phyloP scores from a whole-genome alignment of 2,329 filamentous ascomycete genomes.

The Colletotrichum sp. region DNA sequence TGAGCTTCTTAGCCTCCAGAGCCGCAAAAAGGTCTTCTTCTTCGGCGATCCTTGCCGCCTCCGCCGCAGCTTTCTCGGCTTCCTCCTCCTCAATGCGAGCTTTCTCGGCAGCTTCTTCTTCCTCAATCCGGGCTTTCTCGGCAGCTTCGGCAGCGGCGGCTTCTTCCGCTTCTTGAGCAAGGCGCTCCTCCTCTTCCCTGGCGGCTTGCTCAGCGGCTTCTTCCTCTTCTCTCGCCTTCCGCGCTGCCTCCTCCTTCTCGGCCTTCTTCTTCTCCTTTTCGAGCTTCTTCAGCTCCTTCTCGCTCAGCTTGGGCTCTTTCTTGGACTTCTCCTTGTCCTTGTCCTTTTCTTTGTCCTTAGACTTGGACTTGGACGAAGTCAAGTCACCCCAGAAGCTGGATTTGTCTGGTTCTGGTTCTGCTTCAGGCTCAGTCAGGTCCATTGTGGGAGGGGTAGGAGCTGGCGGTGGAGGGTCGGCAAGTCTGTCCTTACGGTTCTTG shows the following conservation, averaged over 20 bases:
- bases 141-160: slow-evolving; percentile 32
- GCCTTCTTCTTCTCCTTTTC: slow-evolving; percentile 53
- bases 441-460: slow-evolving; percentile 53
- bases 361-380: slow-evolving; percentile 41
- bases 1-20: slow-evolving; percentile 53
- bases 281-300: slow-evolving; percentile 57
- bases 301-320: slow-evolving; percentile 50
- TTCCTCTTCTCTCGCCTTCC: slow-evolving; percentile 44
- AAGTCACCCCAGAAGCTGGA: slow-evolving; percentile 38
- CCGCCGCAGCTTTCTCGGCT: slow-evolving; percentile 33
- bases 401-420: slow-evolving; percentile 34
- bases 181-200: slow-evolving; percentile 35
- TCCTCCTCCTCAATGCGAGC: slow-evolving; percentile 24
- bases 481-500: slow-evolving; percentile 40
- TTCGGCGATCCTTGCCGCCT: slow-evolving; percentile 30
- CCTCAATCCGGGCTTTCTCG: slow-evolving; percentile 26
- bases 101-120: slow-evolving; percentile 32
- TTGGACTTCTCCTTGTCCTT: slow-evolving; percentile 48
- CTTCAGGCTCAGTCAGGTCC: slow-evolving; percentile 48
- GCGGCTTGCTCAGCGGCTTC: slow-evolving; percentile 29
- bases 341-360: slow-evolving; percentile 48
- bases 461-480: slow-evolving; percentile 50
- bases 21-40: slow-evolving; percentile 44
- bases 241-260: slow-evolving; percentile 46
- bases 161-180: slow-evolving; percentile 31